These are phyloP conservation scores for Colletotrichum sp. DNA, from an alignment of 2,329 filamentous ascomycete species.

Conservation along the genomic window DNA sequence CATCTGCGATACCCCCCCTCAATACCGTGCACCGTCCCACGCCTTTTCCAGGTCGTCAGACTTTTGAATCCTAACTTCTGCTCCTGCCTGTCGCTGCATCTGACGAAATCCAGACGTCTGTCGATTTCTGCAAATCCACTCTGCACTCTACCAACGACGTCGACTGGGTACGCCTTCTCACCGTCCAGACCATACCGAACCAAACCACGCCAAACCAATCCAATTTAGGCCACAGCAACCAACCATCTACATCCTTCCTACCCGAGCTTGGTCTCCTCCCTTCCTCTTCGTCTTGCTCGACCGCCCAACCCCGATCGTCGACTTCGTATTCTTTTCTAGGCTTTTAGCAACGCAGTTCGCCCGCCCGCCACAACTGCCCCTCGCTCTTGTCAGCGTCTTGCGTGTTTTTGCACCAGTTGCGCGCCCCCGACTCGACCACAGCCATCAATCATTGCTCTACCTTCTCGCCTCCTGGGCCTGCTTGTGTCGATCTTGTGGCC, in stretches of 20 bases:
- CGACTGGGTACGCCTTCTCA: not conserved
- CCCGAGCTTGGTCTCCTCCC: not conserved
- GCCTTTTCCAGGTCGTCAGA: not conserved
- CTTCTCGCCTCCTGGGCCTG: not conserved
- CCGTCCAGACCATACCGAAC: not conserved
- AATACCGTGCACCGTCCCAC: not conserved
- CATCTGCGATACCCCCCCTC: not conserved
- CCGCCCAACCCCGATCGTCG: not conserved
- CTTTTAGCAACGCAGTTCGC: not conserved
- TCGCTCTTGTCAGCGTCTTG: not conserved
- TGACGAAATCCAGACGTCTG: not conserved
- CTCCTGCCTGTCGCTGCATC: not conserved
- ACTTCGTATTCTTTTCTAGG: not conserved
- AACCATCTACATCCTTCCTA: not conserved
- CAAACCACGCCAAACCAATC: not conserved
- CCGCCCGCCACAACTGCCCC: not conserved
- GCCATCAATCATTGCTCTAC: not conserved
- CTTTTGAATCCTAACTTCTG: not conserved
- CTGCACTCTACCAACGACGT: not conserved
- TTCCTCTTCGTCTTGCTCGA: not conserved
- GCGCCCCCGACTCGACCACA: not conserved
- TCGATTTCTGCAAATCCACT: not conserved
- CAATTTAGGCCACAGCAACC: not conserved
- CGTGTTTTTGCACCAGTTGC: constrained; percentile 5
- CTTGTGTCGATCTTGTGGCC: not conserved